Evolutionary conservation across 2,329 filamentous ascomycete genomes (phyloP), one percentile per base, ranked within the genome.

Genomic region (Aureobasidium leucospermi): DNA sequence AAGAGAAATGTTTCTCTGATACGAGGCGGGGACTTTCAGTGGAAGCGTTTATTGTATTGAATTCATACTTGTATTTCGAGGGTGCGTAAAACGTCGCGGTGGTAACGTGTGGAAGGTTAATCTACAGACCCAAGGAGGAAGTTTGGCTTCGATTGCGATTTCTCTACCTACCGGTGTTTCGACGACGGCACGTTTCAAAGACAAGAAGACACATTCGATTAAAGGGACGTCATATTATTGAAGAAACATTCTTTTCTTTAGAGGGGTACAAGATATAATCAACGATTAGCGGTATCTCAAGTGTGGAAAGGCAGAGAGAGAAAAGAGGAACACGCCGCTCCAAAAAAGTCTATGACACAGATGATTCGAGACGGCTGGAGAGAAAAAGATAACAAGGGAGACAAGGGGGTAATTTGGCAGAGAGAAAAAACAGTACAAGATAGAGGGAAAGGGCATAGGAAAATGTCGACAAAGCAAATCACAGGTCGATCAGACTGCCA

Each of bases 401-500:
- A 43, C 15, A 11, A 34, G 4, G 38, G 49, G 51, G 51, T 55
- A 52, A 13, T 55, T 55, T 32, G 38, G 23, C 49, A 39, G 16
- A 34, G 10, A 39, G 16, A 34, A 4, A 11, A 43, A 39, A 41
- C 52, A 38, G 52, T 36, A 46, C 52, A 46, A 52, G 13, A 52
- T 23, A 48, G 15, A 28, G 32, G 32, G 16, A 19, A 48, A 47
- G 23, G 23, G 10, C n/a, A 43, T 19, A 34, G 10, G 29, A 23
- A 16, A 56, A 23, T 23, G 23, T 23, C 23, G 23, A 23, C 23
- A 10, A 31, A 28, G 29, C 15, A 31, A n/a, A 41, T 41, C 62
- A 84, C 67, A 86, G 71, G 71, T 86, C 84, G 69, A 86, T 86
- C 74, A 86, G 70, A 68, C 83, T 86, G 59, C 73, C 73, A 49